phyloP scores from a whole-genome alignment of 2,329 filamentous ascomycete species.

The Diaporthe sp. region DNA sequence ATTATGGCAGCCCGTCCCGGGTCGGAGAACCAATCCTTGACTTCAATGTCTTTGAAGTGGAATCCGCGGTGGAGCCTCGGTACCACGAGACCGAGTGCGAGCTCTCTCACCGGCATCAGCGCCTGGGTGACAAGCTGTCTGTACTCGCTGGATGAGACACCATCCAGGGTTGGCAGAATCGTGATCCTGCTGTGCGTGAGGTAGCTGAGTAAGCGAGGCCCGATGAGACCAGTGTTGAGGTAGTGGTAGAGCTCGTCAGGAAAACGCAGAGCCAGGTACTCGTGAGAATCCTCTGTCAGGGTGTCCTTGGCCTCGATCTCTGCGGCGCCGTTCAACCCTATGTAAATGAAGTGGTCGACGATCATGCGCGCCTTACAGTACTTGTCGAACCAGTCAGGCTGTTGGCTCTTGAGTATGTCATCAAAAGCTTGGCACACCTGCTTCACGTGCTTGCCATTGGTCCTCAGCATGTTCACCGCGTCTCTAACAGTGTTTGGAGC shows the following conservation, averaged over 20 bases:
- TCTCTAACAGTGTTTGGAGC: conserved; percentile 75
- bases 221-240: conserved; percentile 85
- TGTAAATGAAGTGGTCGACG: conserved; percentile 88
- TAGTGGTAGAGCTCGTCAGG: conserved; percentile 94
- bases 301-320: conserved; percentile 80
- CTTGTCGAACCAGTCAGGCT: conserved; percentile 84
- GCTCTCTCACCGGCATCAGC: conserved; percentile 80
- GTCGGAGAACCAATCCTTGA: conserved; percentile 88
- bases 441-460: conserved; percentile 78
- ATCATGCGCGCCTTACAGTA: conserved; percentile 89
- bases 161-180: conserved; percentile 87
- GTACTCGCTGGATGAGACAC: conserved; percentile 84
- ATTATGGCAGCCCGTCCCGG: conserved; percentile 76
- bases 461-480: conserved; percentile 82
- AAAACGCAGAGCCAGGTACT: conserved; percentile 90
- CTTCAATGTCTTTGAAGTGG: conserved; percentile 81
- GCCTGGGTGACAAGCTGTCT: conserved; percentile 81
- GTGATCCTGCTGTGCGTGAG: conserved; percentile 84
- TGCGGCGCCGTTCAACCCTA: conserved; percentile 83
- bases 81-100: conserved; percentile 83
- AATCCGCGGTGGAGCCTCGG: conserved; percentile 87
- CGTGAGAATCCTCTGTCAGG: conserved; percentile 86
- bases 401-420: conserved; percentile 80
- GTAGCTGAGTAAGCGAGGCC: conserved; percentile 84
- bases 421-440: conserved; percentile 82